phyloP scores from a whole-genome alignment of 306 rosid species.

The Rosa lucieae region DNA sequence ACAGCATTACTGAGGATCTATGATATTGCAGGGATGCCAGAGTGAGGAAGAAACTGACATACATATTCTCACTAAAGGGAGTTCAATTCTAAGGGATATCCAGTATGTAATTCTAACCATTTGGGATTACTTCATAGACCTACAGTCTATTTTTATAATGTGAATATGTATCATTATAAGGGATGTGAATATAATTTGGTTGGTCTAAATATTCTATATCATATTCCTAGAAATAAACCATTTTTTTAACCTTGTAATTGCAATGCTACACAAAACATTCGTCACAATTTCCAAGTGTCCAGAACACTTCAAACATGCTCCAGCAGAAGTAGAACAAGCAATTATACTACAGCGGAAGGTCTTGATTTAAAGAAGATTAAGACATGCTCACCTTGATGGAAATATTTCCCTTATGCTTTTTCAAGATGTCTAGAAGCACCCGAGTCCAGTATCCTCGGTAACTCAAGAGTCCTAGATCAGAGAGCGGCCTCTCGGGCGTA shows the following conservation, averaged over 20 bases:
- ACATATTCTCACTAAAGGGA: background rate
- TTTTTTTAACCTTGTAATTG: background rate
- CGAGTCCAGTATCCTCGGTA: conserved; percentile 99
- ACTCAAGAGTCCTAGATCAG: conserved; percentile 94
- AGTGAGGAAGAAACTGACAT: background rate
- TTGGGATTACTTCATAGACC: background rate
- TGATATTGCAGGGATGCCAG: background rate
- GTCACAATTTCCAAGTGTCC: background rate
- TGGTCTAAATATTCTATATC: background rate
- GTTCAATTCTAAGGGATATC: background rate
- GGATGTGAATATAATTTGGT: background rate
- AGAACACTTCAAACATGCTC: background rate
- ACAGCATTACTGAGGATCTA: background rate
- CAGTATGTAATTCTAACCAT: background rate
- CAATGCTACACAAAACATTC: background rate
- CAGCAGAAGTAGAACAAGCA: conserved; percentile 3
- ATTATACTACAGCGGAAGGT: background rate
- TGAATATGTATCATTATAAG: background rate
- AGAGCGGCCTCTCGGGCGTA: conserved; percentile 98
- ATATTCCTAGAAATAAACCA: background rate
- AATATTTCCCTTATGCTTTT: conserved; percentile 95
- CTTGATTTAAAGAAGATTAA: background rate
- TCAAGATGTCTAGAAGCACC: conserved; percentile 89
- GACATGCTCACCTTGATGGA: conserved; percentile 75
- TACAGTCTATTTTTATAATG: background rate